Evolutionary conservation across 2,329 filamentous ascomycete genomes (phyloP), one percentile per base, ranked within the genome.

Genomic region (Ustulina deusta): DNA sequence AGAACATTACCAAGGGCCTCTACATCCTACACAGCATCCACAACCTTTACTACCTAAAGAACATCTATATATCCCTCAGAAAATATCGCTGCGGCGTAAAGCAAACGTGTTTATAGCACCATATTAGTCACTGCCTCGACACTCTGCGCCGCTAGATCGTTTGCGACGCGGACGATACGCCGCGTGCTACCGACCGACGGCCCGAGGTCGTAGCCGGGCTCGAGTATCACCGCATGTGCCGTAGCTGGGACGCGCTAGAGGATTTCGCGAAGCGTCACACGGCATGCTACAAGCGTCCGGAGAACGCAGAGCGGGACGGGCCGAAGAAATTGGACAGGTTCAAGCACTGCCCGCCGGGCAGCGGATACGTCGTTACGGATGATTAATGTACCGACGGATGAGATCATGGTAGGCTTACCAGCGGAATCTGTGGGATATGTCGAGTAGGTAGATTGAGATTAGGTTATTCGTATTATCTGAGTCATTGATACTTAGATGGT

Each of bases 161-260:
- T 1, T 78, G 77, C 66, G 61, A 76, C 51, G 77, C 76, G 2
- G 77, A 78, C 55, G 77, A 78, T 58, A 76, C 75, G n/a, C 75
- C 75, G 6, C 71, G 72, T 2, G 72, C 71, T 42, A 73, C 77
- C 6, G 70, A 71, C 6, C 52, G 52, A 2, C 38, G 68, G n/a
- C 27, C 55, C 3, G 67, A 71, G 29, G 65, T 69, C 2, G 61
- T 70, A 2, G 71, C 68, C 20, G 74, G 75, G 1, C 36, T 75
- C 2, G 66, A 61, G 3, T 73, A 78, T 61, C 60, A 70, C 20
- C 75, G 75, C 4, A 63, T 57, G 60, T 79, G 78, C 56, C 69
- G 76, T 1, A 64, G 71, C 54, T 79, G 77, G 75, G 63, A 65
- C 9, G 60, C 73, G 29, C 66, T 79, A 1, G 72, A 75, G 56